Evolutionary conservation across 1,139 yeast genomes (phyloP), one percentile per base, ranked within the genome.

Genomic region (Lizanozyma gosingica): DNA sequence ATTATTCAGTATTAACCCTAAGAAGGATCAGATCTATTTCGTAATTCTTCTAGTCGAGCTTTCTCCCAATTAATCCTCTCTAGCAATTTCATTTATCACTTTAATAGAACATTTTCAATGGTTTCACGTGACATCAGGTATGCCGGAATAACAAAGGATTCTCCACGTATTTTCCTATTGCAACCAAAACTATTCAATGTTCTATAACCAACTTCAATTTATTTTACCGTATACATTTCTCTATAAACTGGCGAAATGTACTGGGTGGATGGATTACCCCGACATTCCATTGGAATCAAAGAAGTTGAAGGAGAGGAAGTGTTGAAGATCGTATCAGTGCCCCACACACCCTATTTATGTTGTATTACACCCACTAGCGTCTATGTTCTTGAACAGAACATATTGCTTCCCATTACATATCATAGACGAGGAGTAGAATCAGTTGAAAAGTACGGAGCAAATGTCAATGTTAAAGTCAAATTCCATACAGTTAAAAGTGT

Each of bases 371-470:
- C 29, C 6, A 22, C 43, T 3, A 38, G 55, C 11, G 46, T 56
- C 6, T 39, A 45, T 14, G 40, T 54, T 4, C 42, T 43, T 37
- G 45, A 55, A 40, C 45, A 47, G 33, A 37, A 41, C 17, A 46
- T 56, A 3, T 45, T 56, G n/a, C 42, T 54, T 14, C 59, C 59
- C 3, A 40, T 55, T 11, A 50, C 55, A 3, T 37, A 43, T 29
- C 61, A 54, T 39, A 36, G 45, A 11, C 48, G 61, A 27, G 37
- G 46, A 3, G 36, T 40, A 3, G 56, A 49, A 14, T 54, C 59
- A 22, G 33, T 55, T 2, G 41, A 44, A 4, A 37, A 45, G 17
- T 59, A 54, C 40, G 61, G 60, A 1, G 29, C 22, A 14, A 49
- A 47, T 22, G 35, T 38, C 33, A 45, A 44, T 17, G 39, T 46